Evolutionary conservation across 1,284 basidiomycete genomes (phyloP), one percentile per base, ranked within the genome.

Genomic region (Hypsizygus ulmarius): DNA sequence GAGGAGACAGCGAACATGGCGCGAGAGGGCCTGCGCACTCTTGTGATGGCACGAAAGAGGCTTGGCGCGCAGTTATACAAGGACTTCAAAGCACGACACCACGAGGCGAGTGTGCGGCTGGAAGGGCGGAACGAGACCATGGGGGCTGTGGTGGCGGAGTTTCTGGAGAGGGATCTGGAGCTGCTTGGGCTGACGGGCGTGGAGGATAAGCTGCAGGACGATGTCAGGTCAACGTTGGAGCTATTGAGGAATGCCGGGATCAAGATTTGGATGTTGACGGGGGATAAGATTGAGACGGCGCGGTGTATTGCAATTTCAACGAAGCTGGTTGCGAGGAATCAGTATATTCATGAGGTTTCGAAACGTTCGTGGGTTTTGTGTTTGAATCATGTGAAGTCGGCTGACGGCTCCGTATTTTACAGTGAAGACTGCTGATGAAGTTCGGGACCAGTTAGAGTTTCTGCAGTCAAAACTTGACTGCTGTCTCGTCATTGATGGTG

Each of bases 241-340:
- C 65, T 98, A 40, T 68, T 99, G 55, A 76, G 95, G 53, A 99
- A 99, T 64, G 97, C 96, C 0, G 96, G 96, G 1, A 87, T 99
- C 69, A 97, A 93, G 75, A 97, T 99, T 47, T 99, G 97, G 97
- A 99, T 99, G 97, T 74, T 99, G 59, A 99, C 97, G 0, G 97
- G 97, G 0, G 97, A 99, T 71, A 99, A 99, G 74, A 94, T 99
- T 53, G 97, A 99, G 74, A 99, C 97, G 2, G 97, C 97, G 5
- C 90, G 95, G 27, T 97, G 95, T 68, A 99, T 99, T 59, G 95
- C 96, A 1, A 94, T 98, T 53, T 97, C 93, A 30, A 97, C 92
- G 25, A 99, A 98, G 65, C 75, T 99, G 18, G 96, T 99, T 0
- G 89, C 93, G 12, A 78, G 97, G 57, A 94, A 94, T 61, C 97